phyloP scores from a whole-genome alignment of 768 basidiomycete species.

The Tulasnella sp. region DNA sequence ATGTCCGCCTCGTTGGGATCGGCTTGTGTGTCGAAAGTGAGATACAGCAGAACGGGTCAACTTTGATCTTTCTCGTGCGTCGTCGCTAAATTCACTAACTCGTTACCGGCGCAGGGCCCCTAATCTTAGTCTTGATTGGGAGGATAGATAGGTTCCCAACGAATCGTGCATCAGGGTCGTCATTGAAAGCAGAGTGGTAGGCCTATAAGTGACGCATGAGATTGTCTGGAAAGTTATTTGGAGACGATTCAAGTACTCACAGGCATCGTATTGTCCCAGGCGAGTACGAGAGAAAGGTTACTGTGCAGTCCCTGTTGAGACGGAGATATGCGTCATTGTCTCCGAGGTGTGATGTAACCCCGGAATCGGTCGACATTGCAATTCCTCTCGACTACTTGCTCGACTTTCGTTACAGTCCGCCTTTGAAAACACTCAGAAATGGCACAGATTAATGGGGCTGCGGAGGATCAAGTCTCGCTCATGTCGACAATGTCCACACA shows the following conservation, averaged over 20 bases:
- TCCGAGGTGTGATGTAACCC: too few relatives aligned
- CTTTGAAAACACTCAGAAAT: too few relatives aligned
- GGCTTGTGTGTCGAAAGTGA: conserved; percentile 34
- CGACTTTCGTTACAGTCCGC: too few relatives aligned
- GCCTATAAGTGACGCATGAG: too few relatives aligned
- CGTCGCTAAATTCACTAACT: conserved; percentile 24
- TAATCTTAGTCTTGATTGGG: conserved; percentile 81
- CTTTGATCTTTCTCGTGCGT: not conserved
- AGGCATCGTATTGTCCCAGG: too few relatives aligned
- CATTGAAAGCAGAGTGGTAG: conserved; percentile 91
- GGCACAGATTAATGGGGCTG: not conserved
- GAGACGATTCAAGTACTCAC: too few relatives aligned
- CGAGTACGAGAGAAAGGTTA: too few relatives aligned
- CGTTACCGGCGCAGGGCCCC: conserved; percentile 77
- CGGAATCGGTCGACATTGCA: too few relatives aligned
- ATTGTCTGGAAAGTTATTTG: too few relatives aligned
- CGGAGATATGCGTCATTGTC: too few relatives aligned
- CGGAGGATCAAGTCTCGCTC: conserved; percentile 36
- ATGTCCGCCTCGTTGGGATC: conserved; percentile 75
- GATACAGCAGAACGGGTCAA: not conserved
- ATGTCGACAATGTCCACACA: conserved; percentile 36
- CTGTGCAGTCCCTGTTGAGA: too few relatives aligned
- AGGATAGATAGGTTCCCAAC: conserved; percentile 85
- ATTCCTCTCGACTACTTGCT: too few relatives aligned
- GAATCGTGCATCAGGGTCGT: conserved; percentile 62